Percentiles rank a stretch among this genome's conserved stretches.
These are phyloP conservation scores for Solanum habrochaites DNA, from an alignment of 257 asterid genomes.

Conservation along the genomic window DNA sequence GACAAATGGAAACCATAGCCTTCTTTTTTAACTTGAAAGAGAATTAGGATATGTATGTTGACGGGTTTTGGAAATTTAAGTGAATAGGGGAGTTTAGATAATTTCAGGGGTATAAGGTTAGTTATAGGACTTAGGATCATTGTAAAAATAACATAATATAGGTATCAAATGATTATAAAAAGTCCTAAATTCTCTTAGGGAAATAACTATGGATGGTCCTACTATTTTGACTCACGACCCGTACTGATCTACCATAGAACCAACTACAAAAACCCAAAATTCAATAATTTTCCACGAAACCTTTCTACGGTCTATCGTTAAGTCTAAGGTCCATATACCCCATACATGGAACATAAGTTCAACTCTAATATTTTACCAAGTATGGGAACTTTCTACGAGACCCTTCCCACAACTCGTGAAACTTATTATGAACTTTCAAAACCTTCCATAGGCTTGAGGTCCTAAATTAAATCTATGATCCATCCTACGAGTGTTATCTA, in stretches of 20 bases:
- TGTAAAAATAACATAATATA: neutral
- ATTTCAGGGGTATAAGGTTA: too few relatives aligned
- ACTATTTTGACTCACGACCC: neutral
- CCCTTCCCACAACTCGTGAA: neutral
- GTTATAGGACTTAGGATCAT: neutral
- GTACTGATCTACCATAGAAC: neutral
- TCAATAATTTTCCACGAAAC: too few relatives aligned
- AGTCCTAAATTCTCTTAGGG: neutral
- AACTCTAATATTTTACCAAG: neutral
- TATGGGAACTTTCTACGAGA: too few relatives aligned
- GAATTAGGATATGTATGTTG: neutral
- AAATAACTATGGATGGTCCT: neutral
- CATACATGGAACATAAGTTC: neutral
- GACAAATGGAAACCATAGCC: neutral
- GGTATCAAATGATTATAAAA: too few relatives aligned
- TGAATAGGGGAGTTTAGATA: neutral
- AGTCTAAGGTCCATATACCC: neutral
- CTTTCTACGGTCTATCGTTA: neutral
- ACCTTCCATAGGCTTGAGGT: neutral
- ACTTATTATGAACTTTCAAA: neutral
- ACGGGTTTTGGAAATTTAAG: neutral
- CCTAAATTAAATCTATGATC: neutral
- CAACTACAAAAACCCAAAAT: neutral
- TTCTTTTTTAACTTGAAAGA: neutral
- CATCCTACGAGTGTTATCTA: neutral